Evolutionary conservation across 345 rosid genomes (phyloP), one percentile per base, ranked within the genome.

Genomic region (Camelina neglecta): DNA sequence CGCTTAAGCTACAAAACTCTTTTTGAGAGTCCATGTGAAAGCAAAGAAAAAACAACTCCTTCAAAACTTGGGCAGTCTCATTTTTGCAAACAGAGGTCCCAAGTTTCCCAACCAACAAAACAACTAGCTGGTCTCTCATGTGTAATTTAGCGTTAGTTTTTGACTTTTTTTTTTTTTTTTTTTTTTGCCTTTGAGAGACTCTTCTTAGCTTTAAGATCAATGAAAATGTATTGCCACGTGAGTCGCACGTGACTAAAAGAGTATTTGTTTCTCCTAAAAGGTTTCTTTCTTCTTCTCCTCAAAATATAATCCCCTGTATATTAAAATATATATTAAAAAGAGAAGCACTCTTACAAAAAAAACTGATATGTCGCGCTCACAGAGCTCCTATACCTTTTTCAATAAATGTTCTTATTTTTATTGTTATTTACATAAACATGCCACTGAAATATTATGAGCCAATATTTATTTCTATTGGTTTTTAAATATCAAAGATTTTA

Each of bases 1-100:
- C 15, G 98, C 96, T 31, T 93, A 49, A 57, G 49, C 67, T 26
- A 18, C 21, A 48, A 48, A 54, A 31, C 38, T 18, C 33, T 38
- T 67, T 16, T 39, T 13, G 20, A 60, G 70, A 54, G 65, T 69
- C 65, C 59, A 76, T 69, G 41, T 41, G 63, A 51, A 60, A 56
- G 66, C 72, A 21, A 10, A 44, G 8, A 35, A 54, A 55, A 18
- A 54, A 55, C 26, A 56, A 33, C 6, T 54, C 55, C 61, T 31
- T 51, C 0, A 16, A 60, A 42, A 10, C 20, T 33, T 66, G 15
- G 53, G 11, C 9, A 69, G 65, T 7, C 64, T 69, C 73, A 69
- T 20, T 67, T 75, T 75, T 75, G 73, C 61, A 60, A 55, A 59
- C 73, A 75, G 62, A 57, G 67, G 20, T 51, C 48, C 23, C 26